Percentiles rank a stretch among this genome's conserved stretches.
phyloP scores from a whole-genome alignment of 768 basidiomycete species.

The Termitomyces sp. region DNA sequence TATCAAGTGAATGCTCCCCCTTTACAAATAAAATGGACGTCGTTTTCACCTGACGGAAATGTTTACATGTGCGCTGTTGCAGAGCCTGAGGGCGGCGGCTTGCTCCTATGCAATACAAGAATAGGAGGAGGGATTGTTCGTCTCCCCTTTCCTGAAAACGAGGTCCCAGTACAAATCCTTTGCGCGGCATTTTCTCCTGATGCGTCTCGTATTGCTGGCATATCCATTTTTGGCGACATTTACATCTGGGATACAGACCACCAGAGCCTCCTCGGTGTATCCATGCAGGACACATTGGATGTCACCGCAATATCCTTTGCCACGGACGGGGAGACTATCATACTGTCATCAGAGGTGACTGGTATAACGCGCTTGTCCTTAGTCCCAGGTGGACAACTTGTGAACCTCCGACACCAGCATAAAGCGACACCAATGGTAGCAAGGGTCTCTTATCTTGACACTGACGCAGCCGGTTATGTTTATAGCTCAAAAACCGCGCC shows the following conservation, averaged over 20 bases:
- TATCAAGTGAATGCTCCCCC: neutral
- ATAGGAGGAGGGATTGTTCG: neutral
- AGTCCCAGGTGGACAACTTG: neutral
- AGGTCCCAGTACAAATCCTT: neutral
- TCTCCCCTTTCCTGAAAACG: neutral
- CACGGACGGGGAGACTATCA: neutral
- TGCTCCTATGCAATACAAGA: neutral
- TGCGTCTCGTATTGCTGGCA: neutral
- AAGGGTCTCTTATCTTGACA: neutral
- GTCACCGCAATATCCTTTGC: neutral
- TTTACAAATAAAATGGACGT: neutral
- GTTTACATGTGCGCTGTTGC: neutral
- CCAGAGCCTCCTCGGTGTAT: neutral
- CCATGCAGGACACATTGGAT: neutral
- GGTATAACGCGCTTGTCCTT: neutral
- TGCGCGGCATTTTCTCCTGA: neutral
- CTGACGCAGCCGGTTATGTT: neutral
- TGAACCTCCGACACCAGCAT: too few species aligned
- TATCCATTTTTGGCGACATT: neutral
- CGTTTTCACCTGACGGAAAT: neutral
- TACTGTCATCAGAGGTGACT: neutral
- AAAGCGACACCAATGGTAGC: too few species aligned
- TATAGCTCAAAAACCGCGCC: neutral
- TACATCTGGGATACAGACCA: slow-evolving; percentile 1
- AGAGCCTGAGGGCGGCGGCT: too few species aligned